Conservation (phyloP, 2,329 filamentous ascomycete genomes). For the Tolypocladium nubicola region DNA sequence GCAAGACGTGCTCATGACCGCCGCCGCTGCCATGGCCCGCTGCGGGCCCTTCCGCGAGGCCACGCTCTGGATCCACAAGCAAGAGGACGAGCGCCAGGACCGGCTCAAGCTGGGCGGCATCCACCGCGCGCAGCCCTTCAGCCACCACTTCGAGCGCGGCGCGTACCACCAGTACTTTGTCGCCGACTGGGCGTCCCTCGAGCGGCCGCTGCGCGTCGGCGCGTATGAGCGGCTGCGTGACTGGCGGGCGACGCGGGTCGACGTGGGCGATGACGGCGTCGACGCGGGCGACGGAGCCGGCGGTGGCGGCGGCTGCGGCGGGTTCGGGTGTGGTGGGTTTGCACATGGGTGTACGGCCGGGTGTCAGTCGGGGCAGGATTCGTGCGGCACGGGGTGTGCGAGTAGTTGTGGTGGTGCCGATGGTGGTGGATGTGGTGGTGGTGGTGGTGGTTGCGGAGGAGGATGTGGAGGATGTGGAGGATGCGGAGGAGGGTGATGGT, state of each 20-base stretch:
- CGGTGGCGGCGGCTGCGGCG: constrained; percentile 5
- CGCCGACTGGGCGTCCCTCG: constrained; percentile 13
- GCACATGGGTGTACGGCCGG: constrained; percentile 9
- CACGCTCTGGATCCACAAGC: constrained; percentile 23
- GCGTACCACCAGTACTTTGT: constrained; percentile 17
- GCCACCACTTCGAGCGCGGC: constrained; percentile 25
- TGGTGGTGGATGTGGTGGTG: constrained; percentile 3
- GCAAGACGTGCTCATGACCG: constrained; percentile 16
- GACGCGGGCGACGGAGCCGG: constrained; percentile 4
- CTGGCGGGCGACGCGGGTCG: constrained; percentile 9
- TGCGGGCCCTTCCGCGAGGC: constrained; percentile 14
- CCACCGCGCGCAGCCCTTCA: constrained; percentile 29
- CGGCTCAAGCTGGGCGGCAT: constrained; percentile 30
- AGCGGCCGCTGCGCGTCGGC: constrained; percentile 7
- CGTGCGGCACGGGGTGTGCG: constrained; percentile 12
- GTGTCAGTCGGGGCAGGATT: constrained; percentile 7
- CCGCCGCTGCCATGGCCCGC: constrained; percentile 24
- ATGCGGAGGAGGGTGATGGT: constrained; percentile 7
- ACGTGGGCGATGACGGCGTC: constrained; percentile 1
- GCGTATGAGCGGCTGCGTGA: constrained; percentile 14
- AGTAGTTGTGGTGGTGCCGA: constrained; percentile 4
- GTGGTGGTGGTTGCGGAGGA: constrained; percentile 5
- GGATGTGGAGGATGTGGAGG: constrained; percentile 8
- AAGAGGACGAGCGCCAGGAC: constrained; percentile 11
- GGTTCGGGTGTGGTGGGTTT: constrained; percentile 9